Conservation (phyloP, 2,329 filamentous ascomycete genomes). For the Colletotrichum plurivorum region DNA sequence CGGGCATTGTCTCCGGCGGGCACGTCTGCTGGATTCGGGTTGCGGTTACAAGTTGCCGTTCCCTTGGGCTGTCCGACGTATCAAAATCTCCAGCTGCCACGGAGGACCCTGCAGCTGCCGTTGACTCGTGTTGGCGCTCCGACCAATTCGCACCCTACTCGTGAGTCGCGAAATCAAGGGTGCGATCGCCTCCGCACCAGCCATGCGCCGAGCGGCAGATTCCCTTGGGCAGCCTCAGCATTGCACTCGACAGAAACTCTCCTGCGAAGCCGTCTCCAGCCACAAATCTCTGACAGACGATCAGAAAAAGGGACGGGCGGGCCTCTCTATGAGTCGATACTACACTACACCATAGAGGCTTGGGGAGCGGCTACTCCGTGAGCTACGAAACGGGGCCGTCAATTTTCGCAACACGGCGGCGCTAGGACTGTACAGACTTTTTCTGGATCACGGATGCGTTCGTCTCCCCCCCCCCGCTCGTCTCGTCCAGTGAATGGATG, state of each 20-base stretch:
- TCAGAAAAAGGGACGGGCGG: conserved; percentile 19
- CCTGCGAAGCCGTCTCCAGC: conserved; percentile 22
- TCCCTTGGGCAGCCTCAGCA: conserved; percentile 5
- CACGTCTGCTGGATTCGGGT: conserved; percentile 7
- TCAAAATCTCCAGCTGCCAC: conserved; percentile 17
- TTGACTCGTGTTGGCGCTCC: conserved; percentile 28
- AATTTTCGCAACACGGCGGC: conserved; percentile 3
- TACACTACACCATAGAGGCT: neutral
- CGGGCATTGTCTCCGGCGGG: conserved; percentile 15
- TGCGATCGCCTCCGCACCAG: conserved; percentile 21
- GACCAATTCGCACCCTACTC: conserved; percentile 6
- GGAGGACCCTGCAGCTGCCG: conserved; percentile 29
- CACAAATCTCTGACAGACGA: conserved; percentile 25
- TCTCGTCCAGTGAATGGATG: conserved; percentile 27
- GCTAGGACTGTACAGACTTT: conserved; percentile 31
- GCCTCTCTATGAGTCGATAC: conserved; percentile 13
- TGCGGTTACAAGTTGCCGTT: conserved; percentile 20
- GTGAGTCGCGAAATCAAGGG: conserved; percentile 33
- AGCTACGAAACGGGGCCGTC: conserved; percentile 22
- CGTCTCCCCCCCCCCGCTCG: conserved; percentile 29
- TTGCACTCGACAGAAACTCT: conserved; percentile 25
- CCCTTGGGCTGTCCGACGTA: conserved; percentile 12
- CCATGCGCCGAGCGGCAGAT: conserved; percentile 28
- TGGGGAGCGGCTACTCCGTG: conserved; percentile 17
- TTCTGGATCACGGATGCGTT: conserved; percentile 35